phyloP scores from a whole-genome alignment of 371 early-diverging fungal genomes.

The Mycotypha africana region DNA sequence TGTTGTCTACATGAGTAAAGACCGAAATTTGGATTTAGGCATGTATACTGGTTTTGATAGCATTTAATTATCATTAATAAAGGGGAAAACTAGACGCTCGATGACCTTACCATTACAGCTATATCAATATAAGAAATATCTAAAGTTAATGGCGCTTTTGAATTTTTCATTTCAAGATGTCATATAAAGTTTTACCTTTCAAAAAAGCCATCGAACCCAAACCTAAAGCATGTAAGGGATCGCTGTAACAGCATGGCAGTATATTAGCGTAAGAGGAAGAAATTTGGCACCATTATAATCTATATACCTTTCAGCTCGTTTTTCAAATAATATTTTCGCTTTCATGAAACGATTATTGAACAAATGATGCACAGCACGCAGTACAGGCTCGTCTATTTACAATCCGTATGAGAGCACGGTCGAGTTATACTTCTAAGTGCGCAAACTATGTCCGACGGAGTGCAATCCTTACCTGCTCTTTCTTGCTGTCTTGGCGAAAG shows the following conservation, averaged over 20 bases:
- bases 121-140: too few relatives aligned
- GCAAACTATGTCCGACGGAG: too few relatives aligned
- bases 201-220: conserved; percentile 47
- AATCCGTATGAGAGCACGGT: too few relatives aligned
- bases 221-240: conserved; percentile 45
- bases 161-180: too few relatives aligned
- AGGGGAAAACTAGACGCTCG: conserved; percentile 3
- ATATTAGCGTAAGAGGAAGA: too few relatives aligned
- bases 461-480: conserved; percentile 37
- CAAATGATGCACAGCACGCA: conserved; percentile 49
- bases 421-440: too few relatives aligned
- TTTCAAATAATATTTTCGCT: conserved; percentile 40
- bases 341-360: conserved; percentile 58
- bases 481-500: conserved; percentile 47
- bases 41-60: too few relatives aligned
- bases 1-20: conserved; percentile 32
- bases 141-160: too few relatives aligned
- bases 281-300: conserved; percentile 1
- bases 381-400: conserved; percentile 27
- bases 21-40: too few relatives aligned
- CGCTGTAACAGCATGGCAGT: conserved; percentile 13
- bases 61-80: too few relatives aligned
- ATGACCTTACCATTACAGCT: too few relatives aligned
- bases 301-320: conserved; percentile 17
- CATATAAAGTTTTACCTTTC: conserved; percentile 28